Percentiles rank a stretch among this genome's conserved stretches.
These are phyloP conservation scores for Torulaspora pretoriensis DNA, from an alignment of 1,139 yeast genomes.

Conservation along the genomic window DNA sequence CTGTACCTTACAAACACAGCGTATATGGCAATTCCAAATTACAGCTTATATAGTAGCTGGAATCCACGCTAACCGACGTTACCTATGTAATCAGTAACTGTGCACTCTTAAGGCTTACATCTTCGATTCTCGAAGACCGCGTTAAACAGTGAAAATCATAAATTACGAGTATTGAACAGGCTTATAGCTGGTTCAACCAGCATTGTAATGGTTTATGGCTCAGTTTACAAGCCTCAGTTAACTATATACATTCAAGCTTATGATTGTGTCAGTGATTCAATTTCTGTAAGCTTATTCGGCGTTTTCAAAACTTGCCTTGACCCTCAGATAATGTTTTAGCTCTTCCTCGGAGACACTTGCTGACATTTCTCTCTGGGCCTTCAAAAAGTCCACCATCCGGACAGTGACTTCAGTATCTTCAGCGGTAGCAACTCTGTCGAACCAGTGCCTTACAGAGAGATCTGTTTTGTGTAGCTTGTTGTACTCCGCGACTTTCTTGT, in stretches of 20 bases:
- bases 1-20: not conserved
- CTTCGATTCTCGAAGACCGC: not conserved
- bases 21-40: not conserved
- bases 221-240: too few relatives aligned
- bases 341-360: constrained; percentile 92
- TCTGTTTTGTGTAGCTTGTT: constrained; percentile 42
- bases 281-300: not conserved
- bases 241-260: too few relatives aligned
- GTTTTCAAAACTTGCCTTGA: constrained; percentile 69
- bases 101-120: not conserved
- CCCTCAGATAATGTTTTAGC: constrained; percentile 69
- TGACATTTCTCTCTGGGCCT: constrained; percentile 64
- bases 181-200: not conserved
- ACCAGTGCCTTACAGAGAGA: constrained; percentile 82
- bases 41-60: not conserved
- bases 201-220: too few relatives aligned
- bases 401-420: constrained; percentile 71
- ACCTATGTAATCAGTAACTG: not conserved
- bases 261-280: too few relatives aligned
- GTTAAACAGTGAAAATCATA: not conserved
- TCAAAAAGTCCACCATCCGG: constrained; percentile 63
- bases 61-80: not conserved
- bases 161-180: not conserved
- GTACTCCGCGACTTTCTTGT: constrained; percentile 52
- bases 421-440: constrained; percentile 70